A percentile compares a stretch with the other conserved stretches of the same genome.
Evolutionary conservation across 176 grass and related monocot genomes (phyloP).

Genomic region (Bromus sterilis): DNA sequence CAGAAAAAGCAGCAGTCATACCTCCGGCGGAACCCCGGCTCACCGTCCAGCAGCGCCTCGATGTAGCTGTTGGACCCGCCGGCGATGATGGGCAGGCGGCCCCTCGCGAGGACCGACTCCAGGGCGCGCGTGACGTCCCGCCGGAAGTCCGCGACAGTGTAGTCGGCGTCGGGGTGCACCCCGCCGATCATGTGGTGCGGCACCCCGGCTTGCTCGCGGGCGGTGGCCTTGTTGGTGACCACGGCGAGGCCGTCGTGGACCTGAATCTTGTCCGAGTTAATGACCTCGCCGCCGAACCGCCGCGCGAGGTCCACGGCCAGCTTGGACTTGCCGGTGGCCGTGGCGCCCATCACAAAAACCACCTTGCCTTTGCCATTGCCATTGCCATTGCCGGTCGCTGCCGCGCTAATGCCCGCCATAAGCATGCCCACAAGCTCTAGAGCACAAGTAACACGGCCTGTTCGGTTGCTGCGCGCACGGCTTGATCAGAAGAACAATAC

Average conservation of each 20-base stretch:
- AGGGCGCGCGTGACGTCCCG: neutral
- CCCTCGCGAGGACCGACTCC: neutral
- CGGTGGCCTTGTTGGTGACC: neutral
- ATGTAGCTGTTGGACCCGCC: slow-evolving; percentile 16
- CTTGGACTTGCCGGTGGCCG: neutral
- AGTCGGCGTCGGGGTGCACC: neutral
- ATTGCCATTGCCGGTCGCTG: neutral
- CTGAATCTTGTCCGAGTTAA: neutral
- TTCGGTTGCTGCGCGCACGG: neutral
- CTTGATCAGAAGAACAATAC: neutral
- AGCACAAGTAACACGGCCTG: neutral
- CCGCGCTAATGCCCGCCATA: neutral
- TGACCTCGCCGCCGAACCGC: neutral
- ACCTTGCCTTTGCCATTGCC: neutral
- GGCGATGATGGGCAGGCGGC: slow-evolving; percentile 15
- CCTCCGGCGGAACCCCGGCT: neutral
- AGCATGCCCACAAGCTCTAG: neutral
- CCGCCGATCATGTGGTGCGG: neutral
- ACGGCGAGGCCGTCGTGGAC: neutral
- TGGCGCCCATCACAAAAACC: neutral
- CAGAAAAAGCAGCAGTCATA: slow-evolving; percentile 16
- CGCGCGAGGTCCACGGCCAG: neutral
- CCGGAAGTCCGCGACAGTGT: neutral
- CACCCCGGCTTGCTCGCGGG: neutral
- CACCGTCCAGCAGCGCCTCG: slow-evolving; percentile 5